phyloP scores from a whole-genome alignment of 495 filamentous ascomycete genomes.

The Filosporella fistucella region DNA sequence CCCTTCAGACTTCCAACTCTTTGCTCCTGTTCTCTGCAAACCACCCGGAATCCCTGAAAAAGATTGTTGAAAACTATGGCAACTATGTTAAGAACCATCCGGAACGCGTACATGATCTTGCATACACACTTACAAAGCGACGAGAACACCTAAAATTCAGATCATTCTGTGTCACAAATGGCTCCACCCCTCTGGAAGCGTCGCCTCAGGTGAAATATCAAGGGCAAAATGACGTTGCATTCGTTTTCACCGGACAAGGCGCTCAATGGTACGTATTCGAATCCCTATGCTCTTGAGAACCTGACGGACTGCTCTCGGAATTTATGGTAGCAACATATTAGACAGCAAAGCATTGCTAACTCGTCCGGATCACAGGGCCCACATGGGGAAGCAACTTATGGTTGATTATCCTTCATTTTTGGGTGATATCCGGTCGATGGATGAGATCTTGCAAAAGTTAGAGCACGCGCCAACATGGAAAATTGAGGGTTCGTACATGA shows the following conservation, averaged over 20 bases:
- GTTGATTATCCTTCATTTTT: conserved; percentile 31
- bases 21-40: conserved; percentile 16
- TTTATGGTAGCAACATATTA: neutral
- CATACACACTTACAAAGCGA: conserved; percentile 3
- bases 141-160: conserved; percentile 6
- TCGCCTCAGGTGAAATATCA: neutral
- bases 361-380: conserved; percentile 35
- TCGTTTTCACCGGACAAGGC: conserved; percentile 25
- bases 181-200: neutral
- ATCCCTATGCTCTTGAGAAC: no score
- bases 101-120: neutral
- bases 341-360: neutral
- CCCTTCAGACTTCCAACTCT: no score
- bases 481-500: conserved; percentile 4
- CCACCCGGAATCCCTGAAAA: neutral
- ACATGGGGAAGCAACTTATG: conserved; percentile 52
- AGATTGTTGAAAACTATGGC: neutral
- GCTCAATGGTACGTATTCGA: conserved; percentile 46
- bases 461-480: conserved; percentile 4
- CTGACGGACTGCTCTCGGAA: neutral
- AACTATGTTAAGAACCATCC: neutral
- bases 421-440: conserved; percentile 7
- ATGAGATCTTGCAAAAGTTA: neutral
- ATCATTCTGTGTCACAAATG: conserved; percentile 1
- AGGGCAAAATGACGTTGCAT: neutral